A percentile compares a stretch with the other conserved stretches of the same genome.
phyloP scores from a whole-genome alignment of 2,329 filamentous ascomycete genomes.

The Fusarium vanettenii region DNA sequence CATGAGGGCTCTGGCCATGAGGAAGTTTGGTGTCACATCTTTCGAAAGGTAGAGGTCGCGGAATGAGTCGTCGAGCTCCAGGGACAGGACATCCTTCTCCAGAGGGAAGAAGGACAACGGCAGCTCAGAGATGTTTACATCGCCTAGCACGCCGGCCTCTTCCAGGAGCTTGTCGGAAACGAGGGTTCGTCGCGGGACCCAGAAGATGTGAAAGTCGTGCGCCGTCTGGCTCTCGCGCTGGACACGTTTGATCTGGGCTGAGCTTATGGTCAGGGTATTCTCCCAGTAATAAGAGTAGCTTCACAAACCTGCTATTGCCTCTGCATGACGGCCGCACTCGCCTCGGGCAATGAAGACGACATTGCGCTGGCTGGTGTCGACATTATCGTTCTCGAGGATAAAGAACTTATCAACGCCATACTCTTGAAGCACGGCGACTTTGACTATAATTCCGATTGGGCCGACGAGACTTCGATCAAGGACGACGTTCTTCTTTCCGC shows the following conservation, averaged over 20 bases:
- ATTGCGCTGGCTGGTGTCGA: conserved; percentile 94
- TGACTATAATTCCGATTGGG: conserved; percentile 89
- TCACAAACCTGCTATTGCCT: conserved; percentile 85
- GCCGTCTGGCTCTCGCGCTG: conserved; percentile 88
- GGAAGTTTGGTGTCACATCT: conserved; percentile 89
- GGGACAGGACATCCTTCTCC: conserved; percentile 89
- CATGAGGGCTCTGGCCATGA: conserved; percentile 94
- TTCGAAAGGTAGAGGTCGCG: conserved; percentile 88
- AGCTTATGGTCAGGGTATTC: conserved; percentile 48
- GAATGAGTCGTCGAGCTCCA: conserved; percentile 91
- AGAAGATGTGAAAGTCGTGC: conserved; percentile 97
- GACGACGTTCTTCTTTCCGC: conserved; percentile 98
- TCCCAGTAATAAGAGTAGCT: background rate
- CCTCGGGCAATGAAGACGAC: conserved; percentile 93
- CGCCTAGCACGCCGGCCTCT: conserved; percentile 91
- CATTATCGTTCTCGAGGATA: conserved; percentile 94
- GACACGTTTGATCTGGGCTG: conserved; percentile 91
- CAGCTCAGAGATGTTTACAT: conserved; percentile 88
- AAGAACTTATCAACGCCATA: conserved; percentile 99
- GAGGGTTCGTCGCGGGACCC: conserved; percentile 91
- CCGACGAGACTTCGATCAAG: conserved; percentile 92
- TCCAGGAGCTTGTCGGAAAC: conserved; percentile 93
- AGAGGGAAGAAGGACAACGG: conserved; percentile 91
- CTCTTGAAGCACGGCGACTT: conserved; percentile 94
- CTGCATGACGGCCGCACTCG: conserved; percentile 86